A percentile compares a stretch with the other conserved stretches of the same genome.
Evolutionary conservation across 768 basidiomycete species (phyloP).

Genomic region (Tephrocybe rancida): DNA sequence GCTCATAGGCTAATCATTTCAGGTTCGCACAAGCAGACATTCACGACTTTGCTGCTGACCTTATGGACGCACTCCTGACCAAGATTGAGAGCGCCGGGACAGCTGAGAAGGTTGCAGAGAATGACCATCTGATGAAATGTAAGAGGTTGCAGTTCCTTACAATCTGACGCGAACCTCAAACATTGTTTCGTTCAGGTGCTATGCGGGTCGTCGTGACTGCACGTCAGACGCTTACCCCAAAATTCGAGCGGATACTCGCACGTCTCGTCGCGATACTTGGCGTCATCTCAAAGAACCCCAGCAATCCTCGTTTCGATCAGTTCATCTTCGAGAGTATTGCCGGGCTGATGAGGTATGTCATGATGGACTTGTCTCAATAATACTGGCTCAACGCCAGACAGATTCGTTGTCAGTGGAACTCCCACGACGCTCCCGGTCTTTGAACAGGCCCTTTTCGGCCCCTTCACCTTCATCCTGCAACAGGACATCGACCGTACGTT

Average conservation of each 20-base stretch:
- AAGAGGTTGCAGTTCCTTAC: conserved; percentile 23
- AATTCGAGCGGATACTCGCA: conserved; percentile 62
- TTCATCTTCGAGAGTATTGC: conserved; percentile 96
- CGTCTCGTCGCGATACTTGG: conserved; percentile 85
- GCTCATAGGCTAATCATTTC: neutral
- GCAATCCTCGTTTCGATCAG: conserved; percentile 97
- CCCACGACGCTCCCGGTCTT: conserved; percentile 71
- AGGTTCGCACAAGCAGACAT: conserved; percentile 92
- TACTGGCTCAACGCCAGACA: conserved; percentile 26
- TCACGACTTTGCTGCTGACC: conserved; percentile 74
- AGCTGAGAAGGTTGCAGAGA: conserved; percentile 94
- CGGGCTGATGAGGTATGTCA: conserved; percentile 78
- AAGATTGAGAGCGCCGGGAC: conserved; percentile 81
- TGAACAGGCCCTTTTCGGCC: conserved; percentile 81
- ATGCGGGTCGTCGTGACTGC: conserved; percentile 95
- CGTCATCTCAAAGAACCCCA: conserved; percentile 92
- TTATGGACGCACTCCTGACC: conserved; percentile 70
- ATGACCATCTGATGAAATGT: conserved; percentile 99
- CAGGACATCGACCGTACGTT: conserved; percentile 89
- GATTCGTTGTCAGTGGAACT: conserved; percentile 79
- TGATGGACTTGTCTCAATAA: neutral
- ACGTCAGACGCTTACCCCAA: conserved; percentile 71
- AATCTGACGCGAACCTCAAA: neutral
- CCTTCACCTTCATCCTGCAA: conserved; percentile 86
- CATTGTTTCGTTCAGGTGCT: conserved; percentile 58